These are phyloP conservation scores for Sporothrix pallida DNA, from an alignment of 2,329 filamentous ascomycete species.

Conservation along the genomic window DNA sequence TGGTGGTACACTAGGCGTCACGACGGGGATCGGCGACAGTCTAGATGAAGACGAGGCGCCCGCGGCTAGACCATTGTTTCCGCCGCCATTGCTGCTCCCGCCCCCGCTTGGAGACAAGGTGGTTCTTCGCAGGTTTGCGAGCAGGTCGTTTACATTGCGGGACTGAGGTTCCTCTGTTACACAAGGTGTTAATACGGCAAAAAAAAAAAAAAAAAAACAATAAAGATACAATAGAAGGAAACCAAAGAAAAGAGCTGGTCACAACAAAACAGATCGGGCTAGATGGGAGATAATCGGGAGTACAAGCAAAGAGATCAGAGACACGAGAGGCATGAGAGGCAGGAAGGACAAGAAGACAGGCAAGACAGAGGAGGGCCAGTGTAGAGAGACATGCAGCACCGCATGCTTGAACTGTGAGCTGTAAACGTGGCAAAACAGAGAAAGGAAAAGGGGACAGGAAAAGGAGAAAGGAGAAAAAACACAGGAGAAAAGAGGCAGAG, in stretches of 20 bases:
- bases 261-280: not conserved
- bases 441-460: too few species aligned
- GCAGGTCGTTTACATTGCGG: constrained; percentile 64
- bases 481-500: too few species aligned
- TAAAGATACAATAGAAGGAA: not conserved
- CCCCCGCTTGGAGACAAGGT: constrained; percentile 42
- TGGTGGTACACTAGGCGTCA: constrained; percentile 62
- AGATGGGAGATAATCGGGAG: constrained; percentile 8
- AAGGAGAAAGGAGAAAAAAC: not conserved
- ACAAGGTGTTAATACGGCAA: constrained; percentile 24
- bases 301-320: not conserved
- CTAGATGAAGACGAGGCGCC: not conserved
- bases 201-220: constrained; percentile 14
- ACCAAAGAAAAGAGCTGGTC: not conserved
- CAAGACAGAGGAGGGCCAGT: not conserved
- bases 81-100: constrained; percentile 1
- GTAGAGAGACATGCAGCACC: constrained; percentile 4
- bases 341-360: constrained; percentile 4
- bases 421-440: not conserved
- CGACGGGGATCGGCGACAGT: constrained; percentile 29
- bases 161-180: constrained; percentile 36
- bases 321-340: not conserved
- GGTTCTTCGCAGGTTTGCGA: constrained; percentile 61
- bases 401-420: not conserved
- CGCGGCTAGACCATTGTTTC: not conserved